Percentiles rank a stretch among this genome's conserved stretches.
These are phyloP conservation scores for Colletotrichum graminicola DNA, from an alignment of 2,329 filamentous ascomycete species.

Conservation along the genomic window DNA sequence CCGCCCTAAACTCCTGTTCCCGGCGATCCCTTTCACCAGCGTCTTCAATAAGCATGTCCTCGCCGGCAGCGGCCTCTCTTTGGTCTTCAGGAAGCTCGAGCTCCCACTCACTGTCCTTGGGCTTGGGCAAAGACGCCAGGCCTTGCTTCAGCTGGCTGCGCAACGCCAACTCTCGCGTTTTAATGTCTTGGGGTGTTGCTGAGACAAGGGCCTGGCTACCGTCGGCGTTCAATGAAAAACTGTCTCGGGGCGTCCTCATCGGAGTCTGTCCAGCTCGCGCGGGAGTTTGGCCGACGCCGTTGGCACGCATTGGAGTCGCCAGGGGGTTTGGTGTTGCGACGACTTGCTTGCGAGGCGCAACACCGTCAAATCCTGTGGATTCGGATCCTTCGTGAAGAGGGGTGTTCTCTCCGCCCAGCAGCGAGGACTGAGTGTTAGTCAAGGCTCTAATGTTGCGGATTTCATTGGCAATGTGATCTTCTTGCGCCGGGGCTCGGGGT, in stretches of 20 bases:
- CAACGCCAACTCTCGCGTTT: constrained; percentile 75
- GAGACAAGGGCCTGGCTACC: constrained; percentile 76
- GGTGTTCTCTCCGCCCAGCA: constrained; percentile 94
- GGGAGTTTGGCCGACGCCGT: constrained; percentile 77
- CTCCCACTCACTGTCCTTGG: constrained; percentile 95
- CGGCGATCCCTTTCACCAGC: constrained; percentile 82
- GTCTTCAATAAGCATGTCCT: constrained; percentile 67
- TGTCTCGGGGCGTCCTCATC: constrained; percentile 89
- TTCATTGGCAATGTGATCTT: constrained; percentile 97
- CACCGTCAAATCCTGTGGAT: constrained; percentile 90
- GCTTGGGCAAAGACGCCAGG: constrained; percentile 88
- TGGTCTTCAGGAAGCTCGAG: constrained; percentile 90
- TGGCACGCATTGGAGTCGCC: constrained; percentile 82
- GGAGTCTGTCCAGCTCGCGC: constrained; percentile 82
- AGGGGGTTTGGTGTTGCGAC: constrained; percentile 95
- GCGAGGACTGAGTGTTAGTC: constrained; percentile 92
- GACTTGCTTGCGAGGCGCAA: constrained; percentile 81
- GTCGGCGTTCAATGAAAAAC: constrained; percentile 83
- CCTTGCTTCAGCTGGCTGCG: constrained; percentile 77
- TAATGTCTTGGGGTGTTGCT: constrained; percentile 82
- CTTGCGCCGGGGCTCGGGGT: constrained; percentile 88
- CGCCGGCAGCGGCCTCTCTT: constrained; percentile 64
- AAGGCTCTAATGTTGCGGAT: constrained; percentile 92
- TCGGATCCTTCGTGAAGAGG: constrained; percentile 83
- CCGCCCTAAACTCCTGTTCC: constrained; percentile 79